A percentile compares a stretch with the other conserved stretches of the same genome.
Conservation (phyloP, 2,329 filamentous ascomycete species). For the Cryphonectria parasitica region DNA sequence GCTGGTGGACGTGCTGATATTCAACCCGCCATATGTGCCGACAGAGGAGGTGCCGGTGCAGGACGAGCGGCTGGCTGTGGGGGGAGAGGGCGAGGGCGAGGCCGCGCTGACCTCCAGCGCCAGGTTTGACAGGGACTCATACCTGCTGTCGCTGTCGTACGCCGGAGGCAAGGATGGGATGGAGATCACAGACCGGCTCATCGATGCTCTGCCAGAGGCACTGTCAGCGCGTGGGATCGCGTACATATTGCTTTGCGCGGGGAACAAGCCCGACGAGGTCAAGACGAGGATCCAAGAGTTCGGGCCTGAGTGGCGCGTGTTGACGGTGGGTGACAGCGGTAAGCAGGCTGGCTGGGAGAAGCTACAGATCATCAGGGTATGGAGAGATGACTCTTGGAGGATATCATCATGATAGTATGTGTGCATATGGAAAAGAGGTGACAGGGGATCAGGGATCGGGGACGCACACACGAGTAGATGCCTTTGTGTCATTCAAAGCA, state of each 20-base stretch:
- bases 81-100: constrained; percentile 34
- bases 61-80: constrained; percentile 38
- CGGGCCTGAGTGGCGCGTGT: constrained; percentile 66
- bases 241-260: constrained; percentile 86
- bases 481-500: constrained; percentile 19
- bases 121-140: constrained; percentile 77
- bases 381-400: constrained; percentile 53
- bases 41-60: constrained; percentile 72
- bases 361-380: constrained; percentile 85
- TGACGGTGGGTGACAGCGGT: constrained; percentile 81
- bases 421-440: constrained; percentile 5
- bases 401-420: neutral
- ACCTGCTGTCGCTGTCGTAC: constrained; percentile 83
- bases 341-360: constrained; percentile 94
- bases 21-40: constrained; percentile 97
- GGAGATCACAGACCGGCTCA: constrained; percentile 84
- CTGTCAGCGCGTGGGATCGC: constrained; percentile 74
- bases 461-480: constrained; percentile 22
- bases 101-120: constrained; percentile 37
- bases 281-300: constrained; percentile 64
- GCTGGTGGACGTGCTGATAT: constrained; percentile 81
- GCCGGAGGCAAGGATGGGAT: constrained; percentile 90
- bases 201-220: constrained; percentile 68
- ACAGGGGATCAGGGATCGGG: too few relatives aligned
- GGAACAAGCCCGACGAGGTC: constrained; percentile 82